phyloP scores from a whole-genome alignment of 2,329 filamentous ascomycete species.

The Xylaria digitata region DNA sequence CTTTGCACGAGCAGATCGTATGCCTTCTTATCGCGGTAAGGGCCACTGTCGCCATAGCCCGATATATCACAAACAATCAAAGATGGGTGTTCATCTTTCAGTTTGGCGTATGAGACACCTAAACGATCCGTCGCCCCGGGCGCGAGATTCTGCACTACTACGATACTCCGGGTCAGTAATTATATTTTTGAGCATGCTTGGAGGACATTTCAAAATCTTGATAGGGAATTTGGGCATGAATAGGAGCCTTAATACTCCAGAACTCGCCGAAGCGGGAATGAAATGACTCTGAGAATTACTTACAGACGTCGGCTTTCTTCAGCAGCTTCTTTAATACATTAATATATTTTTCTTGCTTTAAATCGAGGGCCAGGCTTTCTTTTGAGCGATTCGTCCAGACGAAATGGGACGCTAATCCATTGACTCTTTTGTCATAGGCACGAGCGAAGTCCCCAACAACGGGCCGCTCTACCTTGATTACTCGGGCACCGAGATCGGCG shows the following conservation, averaged over 20 bases:
- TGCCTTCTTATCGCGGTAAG: conserved; percentile 65
- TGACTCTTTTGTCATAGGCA: conserved; percentile 61
- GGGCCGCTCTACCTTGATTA: conserved; percentile 66
- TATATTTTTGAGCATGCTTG: too few species aligned
- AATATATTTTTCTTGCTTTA: conserved; percentile 59
- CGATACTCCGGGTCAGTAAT: too few species aligned
- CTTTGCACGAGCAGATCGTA: conserved; percentile 67
- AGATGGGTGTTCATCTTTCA: conserved; percentile 55
- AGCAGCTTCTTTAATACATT: conserved; percentile 57
- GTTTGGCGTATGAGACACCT: conserved; percentile 58
- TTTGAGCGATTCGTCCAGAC: conserved; percentile 68
- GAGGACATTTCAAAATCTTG: too few species aligned
- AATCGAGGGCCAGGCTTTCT: conserved; percentile 62
- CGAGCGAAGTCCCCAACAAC: conserved; percentile 64
- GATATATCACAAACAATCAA: conserved; percentile 67
- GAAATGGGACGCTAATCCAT: conserved; percentile 64
- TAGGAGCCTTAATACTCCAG: too few species aligned
- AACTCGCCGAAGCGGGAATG: too few species aligned
- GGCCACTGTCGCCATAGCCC: conserved; percentile 63
- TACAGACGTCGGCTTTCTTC: conserved; percentile 57
- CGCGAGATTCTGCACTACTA: conserved; percentile 63
- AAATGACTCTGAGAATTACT: too few species aligned
- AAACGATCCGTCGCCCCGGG: conserved; percentile 61
- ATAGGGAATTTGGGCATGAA: too few species aligned
- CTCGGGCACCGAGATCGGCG: conserved; percentile 64